Percentiles rank a stretch among this genome's conserved stretches.
Conservation (phyloP, 2,329 filamentous ascomycete genomes). For the Pyrenochaeta sp. region DNA sequence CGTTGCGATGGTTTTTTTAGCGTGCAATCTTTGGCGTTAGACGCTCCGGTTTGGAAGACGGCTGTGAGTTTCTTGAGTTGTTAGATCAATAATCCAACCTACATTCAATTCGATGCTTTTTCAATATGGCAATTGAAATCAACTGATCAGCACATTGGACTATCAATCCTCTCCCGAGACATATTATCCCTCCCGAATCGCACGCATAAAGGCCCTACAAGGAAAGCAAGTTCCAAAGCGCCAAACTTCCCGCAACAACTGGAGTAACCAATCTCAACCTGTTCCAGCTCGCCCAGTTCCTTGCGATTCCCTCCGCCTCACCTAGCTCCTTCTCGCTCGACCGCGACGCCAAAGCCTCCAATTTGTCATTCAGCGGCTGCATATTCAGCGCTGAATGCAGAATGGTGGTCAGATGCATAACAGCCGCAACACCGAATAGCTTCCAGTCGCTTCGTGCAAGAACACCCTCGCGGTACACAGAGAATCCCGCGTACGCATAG, state of each 20-base stretch:
- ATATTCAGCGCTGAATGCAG: slow-evolving; percentile 61
- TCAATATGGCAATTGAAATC: background rate
- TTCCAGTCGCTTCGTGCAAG: slow-evolving; percentile 55
- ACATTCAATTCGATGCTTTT: background rate
- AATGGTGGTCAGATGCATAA: slow-evolving; percentile 58
- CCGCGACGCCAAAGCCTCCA: slow-evolving; percentile 53
- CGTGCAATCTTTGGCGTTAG: background rate
- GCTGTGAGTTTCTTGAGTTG: background rate
- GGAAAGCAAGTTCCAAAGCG: slow-evolving; percentile 41
- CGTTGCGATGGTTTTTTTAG: background rate
- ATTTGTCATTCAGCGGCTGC: slow-evolving; percentile 60
- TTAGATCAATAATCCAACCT: background rate
- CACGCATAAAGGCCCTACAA: slow-evolving; percentile 11
- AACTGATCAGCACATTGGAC: background rate
- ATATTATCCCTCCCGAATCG: background rate
- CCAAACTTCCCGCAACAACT: slow-evolving; percentile 43
- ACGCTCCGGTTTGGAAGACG: background rate
- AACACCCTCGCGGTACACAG: slow-evolving; percentile 39
- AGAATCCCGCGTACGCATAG: slow-evolving; percentile 56
- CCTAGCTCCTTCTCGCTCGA: slow-evolving; percentile 42
- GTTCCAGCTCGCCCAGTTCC: slow-evolving; percentile 49
- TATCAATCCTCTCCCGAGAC: background rate
- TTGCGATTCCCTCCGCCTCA: slow-evolving; percentile 43
- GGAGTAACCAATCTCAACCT: slow-evolving; percentile 46
- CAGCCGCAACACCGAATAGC: slow-evolving; percentile 54